phyloP scores from a whole-genome alignment of 805 yeast genomes.

The Dipodascopsis uninucleata region DNA sequence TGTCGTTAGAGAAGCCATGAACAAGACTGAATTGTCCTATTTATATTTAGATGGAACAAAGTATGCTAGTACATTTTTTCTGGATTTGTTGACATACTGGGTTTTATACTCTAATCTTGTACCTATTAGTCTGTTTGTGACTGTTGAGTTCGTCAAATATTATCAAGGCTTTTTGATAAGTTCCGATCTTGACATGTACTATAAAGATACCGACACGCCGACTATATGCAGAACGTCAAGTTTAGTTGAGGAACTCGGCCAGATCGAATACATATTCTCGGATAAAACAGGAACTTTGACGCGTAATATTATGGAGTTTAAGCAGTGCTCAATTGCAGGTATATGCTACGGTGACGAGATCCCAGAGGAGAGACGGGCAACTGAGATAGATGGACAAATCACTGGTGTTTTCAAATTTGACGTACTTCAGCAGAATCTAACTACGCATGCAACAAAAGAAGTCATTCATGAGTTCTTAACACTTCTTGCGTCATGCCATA shows the following conservation, averaged over 20 bases:
- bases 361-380: conserved; percentile 83
- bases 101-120: conserved; percentile 92
- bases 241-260: conserved; percentile 94
- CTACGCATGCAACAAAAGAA: conserved; percentile 22
- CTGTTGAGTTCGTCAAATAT: conserved; percentile 91
- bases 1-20: conserved; percentile 50
- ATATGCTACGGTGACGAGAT: conserved; percentile 79
- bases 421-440: conserved; percentile 42
- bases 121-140: conserved; percentile 91
- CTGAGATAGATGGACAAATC: conserved; percentile 73
- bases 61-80: conserved; percentile 69
- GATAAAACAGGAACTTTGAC: conserved; percentile 98
- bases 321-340: conserved; percentile 90
- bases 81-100: conserved; percentile 90
- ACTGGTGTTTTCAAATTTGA: conserved; percentile 72
- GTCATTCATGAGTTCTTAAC: conserved; percentile 74
- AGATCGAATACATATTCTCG: conserved; percentile 90
- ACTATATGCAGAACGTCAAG: conserved; percentile 93
- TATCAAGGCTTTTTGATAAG: conserved; percentile 93
- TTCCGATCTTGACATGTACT: conserved; percentile 90
- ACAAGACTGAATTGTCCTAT: conserved; percentile 48
- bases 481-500: conserved; percentile 87
- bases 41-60: conserved; percentile 65
- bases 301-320: conserved; percentile 93
- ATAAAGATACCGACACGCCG: conserved; percentile 84